phyloP scores from a whole-genome alignment of 83 land plant species.

The Picea abies region DNA sequence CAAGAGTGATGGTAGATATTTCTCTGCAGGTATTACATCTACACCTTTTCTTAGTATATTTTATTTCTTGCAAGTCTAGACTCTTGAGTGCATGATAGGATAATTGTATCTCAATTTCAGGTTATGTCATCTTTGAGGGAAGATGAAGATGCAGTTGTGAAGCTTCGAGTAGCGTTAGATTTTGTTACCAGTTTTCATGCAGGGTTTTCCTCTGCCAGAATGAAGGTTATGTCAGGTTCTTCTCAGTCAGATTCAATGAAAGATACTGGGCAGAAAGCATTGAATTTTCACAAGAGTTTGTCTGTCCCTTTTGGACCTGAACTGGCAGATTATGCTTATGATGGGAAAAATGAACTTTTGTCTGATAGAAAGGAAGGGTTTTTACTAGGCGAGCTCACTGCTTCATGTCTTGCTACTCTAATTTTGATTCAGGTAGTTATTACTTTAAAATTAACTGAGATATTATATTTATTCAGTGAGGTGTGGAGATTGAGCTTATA shows the following conservation, averaged over 20 bases:
- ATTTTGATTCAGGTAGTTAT: conserved; percentile 50
- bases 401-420: conserved; percentile 54
- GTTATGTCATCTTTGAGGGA: conserved; percentile 4
- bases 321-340: conserved; percentile 7
- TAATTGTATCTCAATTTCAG: not conserved
- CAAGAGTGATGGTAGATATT: not conserved
- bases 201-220: not conserved
- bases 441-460: not conserved
- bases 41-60: not conserved
- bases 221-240: not conserved
- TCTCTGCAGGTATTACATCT: not conserved
- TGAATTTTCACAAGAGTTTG: not conserved
- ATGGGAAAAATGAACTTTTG: conserved; percentile 1
- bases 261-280: conserved; percentile 1
- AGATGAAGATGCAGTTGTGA: not conserved
- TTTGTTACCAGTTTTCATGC: not conserved
- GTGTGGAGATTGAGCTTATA: not conserved
- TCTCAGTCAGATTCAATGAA: not conserved
- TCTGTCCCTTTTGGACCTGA: conserved; percentile 1
- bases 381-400: conserved; percentile 37
- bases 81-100: no score
- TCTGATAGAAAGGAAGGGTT: conserved; percentile 24
- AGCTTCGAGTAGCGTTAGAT: conserved; percentile 6
- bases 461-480: not conserved
- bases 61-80: not conserved